These are phyloP conservation scores for Dittrichia graveolens DNA, from an alignment of 129 eudicot genomes.

Conservation along the genomic window DNA sequence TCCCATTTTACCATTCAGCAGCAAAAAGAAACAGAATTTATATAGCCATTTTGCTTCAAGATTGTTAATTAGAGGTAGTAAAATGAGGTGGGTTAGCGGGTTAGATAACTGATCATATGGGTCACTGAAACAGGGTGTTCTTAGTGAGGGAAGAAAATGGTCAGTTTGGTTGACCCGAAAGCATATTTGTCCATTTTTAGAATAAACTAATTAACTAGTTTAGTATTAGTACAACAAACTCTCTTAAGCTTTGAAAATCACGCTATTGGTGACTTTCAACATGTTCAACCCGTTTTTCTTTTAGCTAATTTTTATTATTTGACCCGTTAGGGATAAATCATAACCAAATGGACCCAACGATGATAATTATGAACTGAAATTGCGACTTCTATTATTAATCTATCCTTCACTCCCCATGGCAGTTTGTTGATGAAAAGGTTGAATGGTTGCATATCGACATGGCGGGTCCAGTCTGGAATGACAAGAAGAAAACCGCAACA, in stretches of 20 bases:
- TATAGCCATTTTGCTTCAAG: conserved; percentile 4
- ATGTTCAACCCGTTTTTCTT: background rate
- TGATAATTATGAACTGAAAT: background rate
- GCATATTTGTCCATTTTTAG: background rate
- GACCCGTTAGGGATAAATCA: background rate
- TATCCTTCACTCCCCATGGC: conserved; percentile 17
- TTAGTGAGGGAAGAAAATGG: background rate
- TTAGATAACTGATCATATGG: background rate
- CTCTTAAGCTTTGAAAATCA: conserved; percentile 7
- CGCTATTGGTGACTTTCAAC: background rate
- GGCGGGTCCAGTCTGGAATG: conserved; percentile 97
- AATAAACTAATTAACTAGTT: background rate
- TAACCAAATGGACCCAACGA: background rate
- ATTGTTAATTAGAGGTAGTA: conserved; percentile 6
- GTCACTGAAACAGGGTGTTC: background rate
- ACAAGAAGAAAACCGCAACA: conserved; percentile 84
- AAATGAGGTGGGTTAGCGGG: background rate
- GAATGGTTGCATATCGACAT: conserved; percentile 95
- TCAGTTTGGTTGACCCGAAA: background rate
- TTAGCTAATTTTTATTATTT: background rate
- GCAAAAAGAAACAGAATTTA: background rate
- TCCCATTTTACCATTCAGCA: conserved; percentile 19
- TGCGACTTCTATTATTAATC: background rate
- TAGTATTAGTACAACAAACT: background rate
- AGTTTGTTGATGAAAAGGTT: conserved; percentile 96